phyloP scores from a whole-genome alignment of 768 basidiomycete species.

The Pisolithus sp. region DNA sequence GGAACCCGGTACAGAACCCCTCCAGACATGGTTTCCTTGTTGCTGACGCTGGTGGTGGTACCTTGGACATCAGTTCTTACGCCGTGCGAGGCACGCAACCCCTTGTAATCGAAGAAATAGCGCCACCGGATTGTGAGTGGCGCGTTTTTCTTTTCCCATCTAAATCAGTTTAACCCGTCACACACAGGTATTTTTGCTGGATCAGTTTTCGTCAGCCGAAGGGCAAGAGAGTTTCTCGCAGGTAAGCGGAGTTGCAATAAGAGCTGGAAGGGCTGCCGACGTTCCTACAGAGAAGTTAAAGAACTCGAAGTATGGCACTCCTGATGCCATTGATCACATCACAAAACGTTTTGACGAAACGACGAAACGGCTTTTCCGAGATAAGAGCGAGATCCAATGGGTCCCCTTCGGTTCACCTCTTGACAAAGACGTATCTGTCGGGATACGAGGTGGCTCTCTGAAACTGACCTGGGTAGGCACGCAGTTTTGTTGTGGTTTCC shows the following conservation, averaged over 20 bases:
- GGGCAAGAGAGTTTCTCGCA: conserved; percentile 67
- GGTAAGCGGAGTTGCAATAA: conserved; percentile 31
- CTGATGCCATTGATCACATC: conserved; percentile 71
- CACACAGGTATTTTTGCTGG: conserved; percentile 74
- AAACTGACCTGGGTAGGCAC: conserved; percentile 60
- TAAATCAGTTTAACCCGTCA: conserved; percentile 4
- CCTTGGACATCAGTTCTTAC: conserved; percentile 76
- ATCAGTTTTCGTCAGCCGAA: conserved; percentile 74
- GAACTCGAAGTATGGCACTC: conserved; percentile 63
- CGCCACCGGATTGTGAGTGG: conserved; percentile 69
- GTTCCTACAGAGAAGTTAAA: conserved; percentile 56
- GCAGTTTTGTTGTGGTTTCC: conserved; percentile 12
- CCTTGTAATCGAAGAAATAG: conserved; percentile 76
- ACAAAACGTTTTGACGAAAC: conserved; percentile 78
- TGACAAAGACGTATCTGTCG: conserved; percentile 64
- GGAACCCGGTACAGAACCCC: conserved; percentile 43
- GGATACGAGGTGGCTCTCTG: conserved; percentile 66
- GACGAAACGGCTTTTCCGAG: conserved; percentile 72
- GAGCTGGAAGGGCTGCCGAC: conserved; percentile 2
- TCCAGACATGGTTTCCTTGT: conserved; percentile 75
- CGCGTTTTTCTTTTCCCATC: background rate
- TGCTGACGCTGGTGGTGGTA: conserved; percentile 77
- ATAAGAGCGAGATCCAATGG: conserved; percentile 61
- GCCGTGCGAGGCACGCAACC: conserved; percentile 64
- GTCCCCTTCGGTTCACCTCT: conserved; percentile 73